Conservation (phyloP, 2,329 filamentous ascomycete species). For the Cladophialophora carrionii region DNA sequence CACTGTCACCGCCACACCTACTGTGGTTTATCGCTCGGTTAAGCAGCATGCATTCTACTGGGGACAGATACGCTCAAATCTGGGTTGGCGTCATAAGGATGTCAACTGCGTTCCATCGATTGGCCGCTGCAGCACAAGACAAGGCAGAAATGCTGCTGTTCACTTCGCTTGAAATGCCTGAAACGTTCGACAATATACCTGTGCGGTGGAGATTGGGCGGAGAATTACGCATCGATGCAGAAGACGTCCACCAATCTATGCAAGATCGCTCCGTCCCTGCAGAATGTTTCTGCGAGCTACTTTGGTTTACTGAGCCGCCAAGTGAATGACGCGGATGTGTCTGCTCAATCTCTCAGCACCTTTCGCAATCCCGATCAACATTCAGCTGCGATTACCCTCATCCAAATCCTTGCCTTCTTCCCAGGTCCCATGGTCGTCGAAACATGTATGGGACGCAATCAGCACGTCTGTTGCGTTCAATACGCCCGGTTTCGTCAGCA, state of each 20-base stretch:
- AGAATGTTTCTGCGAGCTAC: slow-evolving; percentile 17
- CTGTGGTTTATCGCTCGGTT: slow-evolving; percentile 12
- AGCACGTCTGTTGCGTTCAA: not conserved
- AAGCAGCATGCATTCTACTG: slow-evolving; percentile 1
- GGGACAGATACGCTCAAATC: slow-evolving; percentile 10
- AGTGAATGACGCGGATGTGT: not conserved
- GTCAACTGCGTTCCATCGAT: slow-evolving; percentile 12
- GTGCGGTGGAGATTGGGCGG: not conserved
- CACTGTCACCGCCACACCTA: slow-evolving; percentile 11
- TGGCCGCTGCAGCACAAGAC: not conserved
- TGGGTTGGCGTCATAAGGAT: slow-evolving; percentile 11
- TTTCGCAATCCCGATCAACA: not conserved
- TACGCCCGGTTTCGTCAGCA: not conserved
- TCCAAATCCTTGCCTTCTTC: not conserved
- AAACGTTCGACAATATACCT: not conserved
- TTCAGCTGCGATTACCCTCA: not conserved
- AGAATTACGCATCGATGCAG: slow-evolving; percentile 12
- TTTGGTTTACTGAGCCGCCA: slow-evolving; percentile 17
- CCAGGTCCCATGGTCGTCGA: not conserved
- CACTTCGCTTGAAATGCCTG: slow-evolving; percentile 14
- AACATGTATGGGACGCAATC: not conserved
- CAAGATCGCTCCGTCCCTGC: slow-evolving; percentile 12
- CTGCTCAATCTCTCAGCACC: not conserved
- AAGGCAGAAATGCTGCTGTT: slow-evolving; percentile 7
- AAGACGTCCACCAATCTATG: not conserved